Evolutionary conservation across 257 asterid species (phyloP), one percentile per base, ranked within the genome.

Genomic region (Pogostemon cablin): DNA sequence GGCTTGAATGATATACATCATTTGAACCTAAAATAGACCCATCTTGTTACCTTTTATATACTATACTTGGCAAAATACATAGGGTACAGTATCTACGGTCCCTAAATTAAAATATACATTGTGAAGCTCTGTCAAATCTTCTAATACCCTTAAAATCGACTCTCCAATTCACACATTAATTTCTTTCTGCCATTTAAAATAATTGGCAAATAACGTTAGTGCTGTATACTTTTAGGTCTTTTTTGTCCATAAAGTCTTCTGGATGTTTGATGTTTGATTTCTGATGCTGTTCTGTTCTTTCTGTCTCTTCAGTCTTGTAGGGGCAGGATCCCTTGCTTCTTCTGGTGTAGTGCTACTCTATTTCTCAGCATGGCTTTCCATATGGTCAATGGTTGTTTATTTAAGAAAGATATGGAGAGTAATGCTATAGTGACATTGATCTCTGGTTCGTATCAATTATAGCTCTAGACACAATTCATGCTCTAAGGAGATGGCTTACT

Each of bases 311-410:
- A 93, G 99, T 78, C 76, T 93, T 43, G 79, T 74, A 50, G 95
- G 84, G 35, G 81, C 85, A 25, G 87, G 77, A 71, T 54, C 80
- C 40, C 85, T 92, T 54, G 88, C 74, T 55, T 76, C 92, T 66
- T 83, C 87, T 20, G 96, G 98, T 72, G 89, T 85, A 53, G 79
- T 79, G 40, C 80, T 92, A 74, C 95, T 92, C 56, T 90, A 92
- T 58, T 66, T 88, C 56, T 92, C 98, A 20, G 96, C 96, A 37
- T 87, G 92, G 95, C 96, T 92, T 34, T 85, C 98, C 8, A 58
- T 88, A 17, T 92, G 96, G 96, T 92, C 98, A 5, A 72, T 92
- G 80, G 37, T 77, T 17, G 90, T 85, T 62, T 92, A 92, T 65
- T 72, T 85, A 85, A 86, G 90, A 74, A 92, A 92, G 88, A 87